Evolutionary conservation across 164 flowering plant species (phyloP), one percentile per base, ranked within the genome.

Genomic region (Vitis cinerea): DNA sequence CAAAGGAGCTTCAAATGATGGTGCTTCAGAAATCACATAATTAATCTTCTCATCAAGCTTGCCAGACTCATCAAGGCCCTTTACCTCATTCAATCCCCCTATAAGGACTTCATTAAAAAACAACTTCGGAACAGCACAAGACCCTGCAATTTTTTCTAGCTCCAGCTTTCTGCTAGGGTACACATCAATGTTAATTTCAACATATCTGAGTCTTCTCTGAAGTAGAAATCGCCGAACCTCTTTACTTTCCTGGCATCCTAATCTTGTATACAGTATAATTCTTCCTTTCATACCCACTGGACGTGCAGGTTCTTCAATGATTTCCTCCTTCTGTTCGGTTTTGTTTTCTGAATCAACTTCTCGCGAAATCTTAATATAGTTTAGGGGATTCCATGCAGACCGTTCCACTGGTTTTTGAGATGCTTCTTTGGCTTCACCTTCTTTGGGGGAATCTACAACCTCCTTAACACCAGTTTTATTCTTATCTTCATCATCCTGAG

Each of bases 151-250:
- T 72, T 82, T 93, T 75, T 90, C 93, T 15, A 89, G 83, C 80
- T 93, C 98, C 48, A 59, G 8, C 73, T 89, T 89, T 81, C 98
- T 88, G 61, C 86, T 72, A 2, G 98, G 96, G 66, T 87, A 90
- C 10, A 92, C 80, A 71, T 93, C 93, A 75, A 89, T 83, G 75
- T 90, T 92, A 54, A 90, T 87, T 80, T 93, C 98, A 65, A 84
- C 84, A 69, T 83, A 90, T 69, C 80, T 78, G n/a, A 90, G 87
- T 70, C 81, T 79, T 77, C 80, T 93, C 69, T 17, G 29, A 57
- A 71, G 83, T 71, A 93, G 76, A 82, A 82, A 89, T 67, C 57
- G 62, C 71, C 97, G 83, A 73, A 77, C 75, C 68, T 83, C 90
- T 78, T 70, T 87, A 65, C 88, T 84, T 0, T 81, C 82, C 70